Evolutionary conservation across 73 alveolate species (phyloP), one percentile per base, ranked within the genome.

Genomic region (Paramecium caudatum): DNA sequence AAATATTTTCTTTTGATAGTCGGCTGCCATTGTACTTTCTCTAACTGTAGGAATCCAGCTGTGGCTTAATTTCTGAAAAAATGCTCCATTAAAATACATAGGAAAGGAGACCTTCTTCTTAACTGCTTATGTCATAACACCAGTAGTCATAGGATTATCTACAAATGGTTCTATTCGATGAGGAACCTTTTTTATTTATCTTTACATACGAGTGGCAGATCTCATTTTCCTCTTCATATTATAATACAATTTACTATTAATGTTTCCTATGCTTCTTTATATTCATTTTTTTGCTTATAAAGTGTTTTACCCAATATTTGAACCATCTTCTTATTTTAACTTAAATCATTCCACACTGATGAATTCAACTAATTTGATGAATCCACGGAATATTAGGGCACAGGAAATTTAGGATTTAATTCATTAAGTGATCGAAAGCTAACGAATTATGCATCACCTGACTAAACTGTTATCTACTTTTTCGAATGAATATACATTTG

Each of bases 1-100:
- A 19, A 39, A 74, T 15, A 37, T 45, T 23, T 43, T 74, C 2
- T 74, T 74, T 27, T 43, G 15, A 6, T 16, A 41, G 19, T 27
- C 88, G 1, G 88, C 88, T 41, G 88, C 88, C 88, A 74, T 74
- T 19, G 69, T 74, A 19, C 15, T 39, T 74, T 74, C 88, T 74
- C 88, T 45, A 41, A 41, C 21, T 19, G 62, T 3, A 37, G 88
- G 88, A 15, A 74, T 16, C 88, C 88, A 74, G 43, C 46, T 41
- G 21, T 21, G 43, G 5, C 43, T 21, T 41, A 37, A 19, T 45
- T 43, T 74, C 0, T 25, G 43, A 12, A 30, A 74, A 43, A 27
- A 74, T 19, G 88, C 83, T 10, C 43, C 62, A 37, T 36, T 74
- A 74, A 23, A 37, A 8, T 74, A 45, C 65, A 21, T 12, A 8